Base-by-base conservation (phyloP, 2,329 filamentous ascomycete genomes). In the Paracorniculantispora psalliotae region DNA sequence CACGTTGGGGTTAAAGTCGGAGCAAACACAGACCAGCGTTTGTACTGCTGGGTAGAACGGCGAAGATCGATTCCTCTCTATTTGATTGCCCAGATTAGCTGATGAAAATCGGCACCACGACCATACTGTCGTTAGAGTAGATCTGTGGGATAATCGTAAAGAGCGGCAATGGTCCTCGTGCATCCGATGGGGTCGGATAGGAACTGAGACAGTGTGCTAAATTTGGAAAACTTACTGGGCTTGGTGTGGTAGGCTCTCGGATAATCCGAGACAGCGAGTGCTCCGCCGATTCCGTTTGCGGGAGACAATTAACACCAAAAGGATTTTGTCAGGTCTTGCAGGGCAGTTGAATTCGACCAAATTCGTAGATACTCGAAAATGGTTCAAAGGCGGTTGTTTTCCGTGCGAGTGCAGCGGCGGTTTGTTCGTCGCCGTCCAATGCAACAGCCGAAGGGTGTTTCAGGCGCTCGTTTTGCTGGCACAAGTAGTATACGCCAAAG, bases 161-260 rank as follows among this genome's bases (percentile, higher is more conserved):
- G 33, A 13, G 39, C 21, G 17, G 21, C 21, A 19, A 19, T 56
- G 25, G 21, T 35, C 52, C 13, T 12, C 15, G 37, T n/a, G 43
- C 39, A 26, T 47, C 47, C 28, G 30, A 39, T 41, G 39, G n/a
- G 8, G 3, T 17, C 28, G 53, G 23, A 23, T 23, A 23, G 23
- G 23, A 2, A 41, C 21, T 56, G 53, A 56, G 44, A 56, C 33
- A 56, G 19, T 12, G 33, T 48, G 44, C 53, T 41, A 49, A 48
- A 39, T 39, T 39, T 39, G 33, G 44, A 56, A 26, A 30, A 39
- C 53, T n/a, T 41, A 56, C 53, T 23, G 8, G 39, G 23, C 10
- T 15, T 8, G 28, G 52, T 25, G 53, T 8, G 44, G 12, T n/a
- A 17, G 28, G 41, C 43, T 56, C 15, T 56, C 52, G 41, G 30